Percentiles rank a stretch among this genome's conserved stretches.
These are phyloP conservation scores for Eucalyptus curtisii DNA, from an alignment of 345 rosid genomes.

Conservation along the genomic window DNA sequence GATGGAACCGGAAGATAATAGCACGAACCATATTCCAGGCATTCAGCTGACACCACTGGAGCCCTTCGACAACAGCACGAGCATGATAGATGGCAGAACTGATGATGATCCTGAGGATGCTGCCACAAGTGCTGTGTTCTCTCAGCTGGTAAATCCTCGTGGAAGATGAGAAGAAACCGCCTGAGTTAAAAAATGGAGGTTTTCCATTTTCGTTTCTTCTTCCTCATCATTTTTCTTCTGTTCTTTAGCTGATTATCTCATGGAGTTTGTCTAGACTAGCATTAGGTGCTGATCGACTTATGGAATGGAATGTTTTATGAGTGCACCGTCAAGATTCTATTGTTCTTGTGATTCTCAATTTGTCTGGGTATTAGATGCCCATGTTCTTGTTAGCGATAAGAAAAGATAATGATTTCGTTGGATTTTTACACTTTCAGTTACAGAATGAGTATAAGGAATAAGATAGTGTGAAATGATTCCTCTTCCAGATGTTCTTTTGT, in stretches of 20 bases:
- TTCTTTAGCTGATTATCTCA: background rate
- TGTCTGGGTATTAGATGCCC: background rate
- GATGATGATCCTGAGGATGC: conserved; percentile 81
- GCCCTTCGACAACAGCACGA: conserved; percentile 79
- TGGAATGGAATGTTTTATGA: background rate
- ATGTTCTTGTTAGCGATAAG: background rate
- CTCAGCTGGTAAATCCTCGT: conserved; percentile 96
- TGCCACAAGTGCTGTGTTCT: conserved; percentile 89
- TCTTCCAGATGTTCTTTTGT: background rate
- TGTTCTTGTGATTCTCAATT: background rate
- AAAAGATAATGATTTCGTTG: background rate
- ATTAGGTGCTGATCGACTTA: background rate
- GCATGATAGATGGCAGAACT: conserved; percentile 54
- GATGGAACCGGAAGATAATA: conserved; percentile 89
- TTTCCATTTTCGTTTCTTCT: background rate
- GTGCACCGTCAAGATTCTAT: background rate
- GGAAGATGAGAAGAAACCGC: conserved; percentile 47
- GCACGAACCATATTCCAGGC: conserved; percentile 87
- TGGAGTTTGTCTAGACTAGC: background rate
- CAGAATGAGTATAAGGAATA: background rate
- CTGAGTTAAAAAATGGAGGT: background rate
- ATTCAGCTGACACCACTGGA: conserved; percentile 79
- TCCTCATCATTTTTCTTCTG: background rate
- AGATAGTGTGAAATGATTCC: background rate
- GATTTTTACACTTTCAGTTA: background rate